These are phyloP conservation scores for Apocynum venetum DNA, from an alignment of 257 asterid genomes.

Conservation along the genomic window DNA sequence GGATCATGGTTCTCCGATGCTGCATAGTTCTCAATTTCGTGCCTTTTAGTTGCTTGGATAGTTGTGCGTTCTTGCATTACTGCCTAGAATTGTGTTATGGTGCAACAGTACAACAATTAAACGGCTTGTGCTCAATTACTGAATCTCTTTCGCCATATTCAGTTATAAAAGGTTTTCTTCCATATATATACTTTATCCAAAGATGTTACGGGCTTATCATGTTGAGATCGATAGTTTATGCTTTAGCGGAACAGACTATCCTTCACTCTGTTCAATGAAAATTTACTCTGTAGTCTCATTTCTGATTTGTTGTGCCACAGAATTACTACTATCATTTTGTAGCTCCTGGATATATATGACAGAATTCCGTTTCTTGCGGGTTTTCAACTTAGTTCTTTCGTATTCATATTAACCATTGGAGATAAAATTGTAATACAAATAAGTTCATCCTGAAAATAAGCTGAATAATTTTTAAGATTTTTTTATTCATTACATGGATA, in stretches of 20 bases:
- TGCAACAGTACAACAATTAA: neutral
- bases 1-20: slow-evolving; percentile 18
- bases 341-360: neutral
- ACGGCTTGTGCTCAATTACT: neutral
- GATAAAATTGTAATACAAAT: neutral
- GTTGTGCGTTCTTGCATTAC: neutral
- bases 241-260: neutral
- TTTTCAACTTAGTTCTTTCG: neutral
- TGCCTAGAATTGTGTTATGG: neutral
- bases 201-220: slow-evolving; percentile 2
- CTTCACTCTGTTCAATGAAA: neutral
- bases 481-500: neutral
- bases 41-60: slow-evolving; percentile 5
- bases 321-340: neutral
- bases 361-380: neutral
- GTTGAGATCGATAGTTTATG: neutral
- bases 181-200: slow-evolving; percentile 12
- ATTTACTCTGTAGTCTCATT: neutral
- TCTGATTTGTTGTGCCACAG: neutral
- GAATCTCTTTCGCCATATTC: neutral
- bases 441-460: neutral
- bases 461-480: neutral
- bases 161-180: neutral
- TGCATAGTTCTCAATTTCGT: slow-evolving; percentile 6
- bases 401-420: neutral